Evolutionary conservation across 1,139 yeast species (phyloP).

Genomic region (Meyerozyma elateridarum): DNA sequence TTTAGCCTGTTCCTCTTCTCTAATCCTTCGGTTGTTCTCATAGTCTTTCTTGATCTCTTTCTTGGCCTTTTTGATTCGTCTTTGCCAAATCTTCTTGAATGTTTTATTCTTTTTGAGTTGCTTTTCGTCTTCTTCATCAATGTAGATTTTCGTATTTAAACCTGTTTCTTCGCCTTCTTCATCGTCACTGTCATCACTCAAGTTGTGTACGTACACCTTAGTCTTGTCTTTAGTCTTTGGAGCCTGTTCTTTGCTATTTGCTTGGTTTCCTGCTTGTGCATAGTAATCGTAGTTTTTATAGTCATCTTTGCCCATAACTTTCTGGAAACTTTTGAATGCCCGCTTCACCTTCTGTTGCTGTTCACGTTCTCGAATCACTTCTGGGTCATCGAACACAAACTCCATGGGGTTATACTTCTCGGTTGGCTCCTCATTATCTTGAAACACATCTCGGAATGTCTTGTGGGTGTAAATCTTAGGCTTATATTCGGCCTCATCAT

Average conservation of each 20-base stretch:
- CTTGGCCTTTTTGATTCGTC: constrained; percentile 6
- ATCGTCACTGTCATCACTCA: constrained; percentile 1
- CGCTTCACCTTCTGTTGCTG: constrained; percentile 21
- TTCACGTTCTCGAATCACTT: constrained; percentile 13
- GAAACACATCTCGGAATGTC: constrained; percentile 38
- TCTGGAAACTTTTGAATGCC: constrained; percentile 27
- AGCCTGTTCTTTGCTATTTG: constrained; percentile 4
- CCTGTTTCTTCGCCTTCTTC: background rate
- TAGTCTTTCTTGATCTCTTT: constrained; percentile 7
- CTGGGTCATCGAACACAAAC: constrained; percentile 32
- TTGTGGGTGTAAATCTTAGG: constrained; percentile 39
- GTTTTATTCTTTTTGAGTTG: constrained; percentile 5
- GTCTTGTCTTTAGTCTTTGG: constrained; percentile 11
- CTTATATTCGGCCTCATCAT: constrained; percentile 31
- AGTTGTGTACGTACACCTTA: constrained; percentile 4
- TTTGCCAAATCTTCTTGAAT: constrained; percentile 5
- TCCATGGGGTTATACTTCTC: constrained; percentile 40
- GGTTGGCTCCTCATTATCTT: constrained; percentile 25
- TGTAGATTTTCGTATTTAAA: constrained; percentile 4
- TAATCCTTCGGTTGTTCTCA: background rate
- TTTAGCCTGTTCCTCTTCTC: background rate
- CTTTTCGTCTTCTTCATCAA: constrained; percentile 2
- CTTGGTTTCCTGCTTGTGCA: too few relatives aligned
- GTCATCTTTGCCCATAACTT: constrained; percentile 28
- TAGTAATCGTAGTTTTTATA: constrained; percentile 37